Evolutionary conservation across 176 grass and related monocot species (phyloP), one percentile per base, ranked within the genome.

Genomic region (Oryza meridionalis): DNA sequence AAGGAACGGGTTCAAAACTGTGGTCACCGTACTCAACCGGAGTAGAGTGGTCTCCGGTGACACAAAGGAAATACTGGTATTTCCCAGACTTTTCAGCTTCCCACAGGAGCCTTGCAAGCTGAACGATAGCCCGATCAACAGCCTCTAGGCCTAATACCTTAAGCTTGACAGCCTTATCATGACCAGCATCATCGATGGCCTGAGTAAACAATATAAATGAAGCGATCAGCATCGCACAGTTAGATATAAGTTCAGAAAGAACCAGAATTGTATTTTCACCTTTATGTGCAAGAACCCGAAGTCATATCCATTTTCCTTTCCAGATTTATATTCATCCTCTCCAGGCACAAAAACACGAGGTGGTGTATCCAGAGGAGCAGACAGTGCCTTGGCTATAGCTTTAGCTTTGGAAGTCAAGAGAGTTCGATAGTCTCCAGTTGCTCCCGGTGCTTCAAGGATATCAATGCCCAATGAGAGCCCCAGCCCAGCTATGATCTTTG

Each of bases 211-310:
- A 75, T 35, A 73, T 27, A 61, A 59, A 31, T 76, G 16, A 29
- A 79, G 53, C 15, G 35, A 65, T 85, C 46, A 69, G 69, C 61
- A 81, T 70, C 73, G 75, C 22, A 75, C 1, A 0, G 53, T 79
- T n/a, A 84, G 81, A 14, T 61, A 50, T 68, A 32, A 78, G 21
- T 5, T 75, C 66, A 38, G 22, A 78, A 35, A 49, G 26, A 70
- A 46, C 25, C 15, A 47, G 58, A 69, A 67, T 38, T 75, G n/a
- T 73, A 58, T 72, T 59, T 78, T 67, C 77, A 98, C 96, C 91
- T 98, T 95, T 70, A 95, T 90, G 69, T 95, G 93, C 81, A 98
- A 88, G 78, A 98, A 98, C 24, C 96, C 96, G 76, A 98, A 98
- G 87, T 98, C 96, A 67, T 98, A 98, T 80, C 96, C 93, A 62